Percentiles rank a stretch among this genome's conserved stretches.
Evolutionary conservation across 2,329 filamentous ascomycete genomes (phyloP).

Genomic region (Exophiala spinifera): DNA sequence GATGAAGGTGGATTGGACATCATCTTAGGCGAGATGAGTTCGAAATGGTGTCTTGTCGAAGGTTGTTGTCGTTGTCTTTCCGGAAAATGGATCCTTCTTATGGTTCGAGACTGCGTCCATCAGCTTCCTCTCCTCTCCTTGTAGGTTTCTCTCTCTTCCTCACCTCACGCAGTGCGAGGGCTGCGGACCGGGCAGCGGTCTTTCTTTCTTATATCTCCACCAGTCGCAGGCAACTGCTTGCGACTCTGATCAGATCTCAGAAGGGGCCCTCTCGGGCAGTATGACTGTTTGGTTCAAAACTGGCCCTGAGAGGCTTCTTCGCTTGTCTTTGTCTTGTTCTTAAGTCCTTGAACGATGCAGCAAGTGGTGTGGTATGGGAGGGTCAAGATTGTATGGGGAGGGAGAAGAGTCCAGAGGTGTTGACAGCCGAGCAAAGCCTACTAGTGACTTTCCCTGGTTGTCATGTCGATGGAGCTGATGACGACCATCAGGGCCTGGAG

Average conservation of each 20-base stretch:
- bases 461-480: background rate
- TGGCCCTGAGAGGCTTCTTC: conserved; percentile 27
- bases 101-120: conserved; percentile 32
- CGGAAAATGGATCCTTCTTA: conserved; percentile 47
- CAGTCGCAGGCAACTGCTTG: conserved; percentile 27
- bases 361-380: conserved; percentile 1
- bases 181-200: conserved; percentile 68
- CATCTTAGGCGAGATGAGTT: conserved; percentile 73
- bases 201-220: conserved; percentile 19
- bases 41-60: conserved; percentile 48
- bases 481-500: background rate
- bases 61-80: conserved; percentile 47
- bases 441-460: background rate
- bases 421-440: conserved; percentile 9
- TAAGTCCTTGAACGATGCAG: conserved; percentile 1
- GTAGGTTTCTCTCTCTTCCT: conserved; percentile 24
- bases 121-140: conserved; percentile 1
- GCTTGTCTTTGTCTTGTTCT: conserved; percentile 18
- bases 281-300: conserved; percentile 12
- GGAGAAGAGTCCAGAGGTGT: conserved; percentile 6
- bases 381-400: conserved; percentile 4
- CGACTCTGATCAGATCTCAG: conserved; percentile 16
- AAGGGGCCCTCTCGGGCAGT: conserved; percentile 29
- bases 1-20: conserved; percentile 71
- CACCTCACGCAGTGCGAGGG: conserved; percentile 82